phyloP scores from a whole-genome alignment of 345 rosid genomes.

The Sisymbrium irio region DNA sequence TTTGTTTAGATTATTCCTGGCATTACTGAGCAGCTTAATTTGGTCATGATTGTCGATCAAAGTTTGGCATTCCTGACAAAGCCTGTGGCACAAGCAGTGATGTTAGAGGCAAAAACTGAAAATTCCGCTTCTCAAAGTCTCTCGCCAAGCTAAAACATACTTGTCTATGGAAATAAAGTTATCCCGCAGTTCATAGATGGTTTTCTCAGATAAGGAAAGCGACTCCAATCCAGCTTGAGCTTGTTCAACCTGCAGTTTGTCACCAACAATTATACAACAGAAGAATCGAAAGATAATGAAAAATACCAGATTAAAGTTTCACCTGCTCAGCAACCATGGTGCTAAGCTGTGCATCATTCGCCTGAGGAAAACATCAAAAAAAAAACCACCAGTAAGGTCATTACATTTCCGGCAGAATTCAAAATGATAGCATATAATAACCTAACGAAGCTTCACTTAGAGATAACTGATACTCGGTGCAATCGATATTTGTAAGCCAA shows the following conservation, averaged over 20 bases:
- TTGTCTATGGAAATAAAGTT: slow-evolving; percentile 81
- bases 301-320: background rate
- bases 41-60: slow-evolving; percentile 98
- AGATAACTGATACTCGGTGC: no score
- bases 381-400: background rate
- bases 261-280: background rate
- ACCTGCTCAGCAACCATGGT: slow-evolving; percentile 99
- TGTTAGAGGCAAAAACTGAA: slow-evolving; percentile 4
- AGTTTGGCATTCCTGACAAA: slow-evolving; percentile 92
- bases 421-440: no score
- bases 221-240: slow-evolving; percentile 83
- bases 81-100: slow-evolving; percentile 47
- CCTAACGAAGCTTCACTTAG: no score
- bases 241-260: slow-evolving; percentile 71
- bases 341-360: slow-evolving; percentile 98
- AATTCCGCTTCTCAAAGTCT: background rate
- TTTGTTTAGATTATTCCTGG: slow-evolving; percentile 84
- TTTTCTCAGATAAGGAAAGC: slow-evolving; percentile 68
- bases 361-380: slow-evolving; percentile 41
- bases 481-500: background rate
- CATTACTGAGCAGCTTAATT: slow-evolving; percentile 94
- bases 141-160: slow-evolving; percentile 39
- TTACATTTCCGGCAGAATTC: background rate
- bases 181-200: slow-evolving; percentile 65
- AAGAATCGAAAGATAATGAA: background rate